Conservation (phyloP, 495 filamentous ascomycete genomes). For the Neurospora hispaniola region DNA sequence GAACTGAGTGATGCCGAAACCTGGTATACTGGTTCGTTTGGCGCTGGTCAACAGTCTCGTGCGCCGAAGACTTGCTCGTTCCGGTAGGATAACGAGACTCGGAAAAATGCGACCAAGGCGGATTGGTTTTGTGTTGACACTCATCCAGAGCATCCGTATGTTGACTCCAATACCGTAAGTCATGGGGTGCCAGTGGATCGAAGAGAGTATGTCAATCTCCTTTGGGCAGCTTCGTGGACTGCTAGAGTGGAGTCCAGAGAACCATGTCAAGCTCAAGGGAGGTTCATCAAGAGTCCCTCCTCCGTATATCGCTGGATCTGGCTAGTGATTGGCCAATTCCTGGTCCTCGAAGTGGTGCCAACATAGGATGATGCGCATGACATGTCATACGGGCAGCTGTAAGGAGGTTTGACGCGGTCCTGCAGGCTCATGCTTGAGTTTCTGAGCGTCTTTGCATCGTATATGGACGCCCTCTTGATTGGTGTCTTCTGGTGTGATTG, state of each 20-base stretch:
- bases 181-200: neutral
- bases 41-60: constrained; percentile 7
- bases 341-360: neutral
- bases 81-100: constrained; percentile 4
- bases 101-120: constrained; percentile 8
- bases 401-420: neutral
- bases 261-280: neutral
- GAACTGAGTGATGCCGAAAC: neutral
- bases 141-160: too few relatives aligned
- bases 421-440: neutral
- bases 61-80: constrained; percentile 14
- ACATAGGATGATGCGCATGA: neutral
- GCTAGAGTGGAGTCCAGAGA: neutral
- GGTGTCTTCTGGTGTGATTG: neutral
- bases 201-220: neutral
- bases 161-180: too few relatives aligned
- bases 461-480: neutral
- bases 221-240: neutral
- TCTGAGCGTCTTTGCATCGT: neutral
- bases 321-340: neutral
- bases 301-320: neutral
- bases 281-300: neutral
- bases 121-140: constrained; percentile 19
- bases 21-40: constrained; percentile 17
- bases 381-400: neutral